phyloP scores from a whole-genome alignment of 805 yeast species.

The Yamadazyma laniorum region DNA sequence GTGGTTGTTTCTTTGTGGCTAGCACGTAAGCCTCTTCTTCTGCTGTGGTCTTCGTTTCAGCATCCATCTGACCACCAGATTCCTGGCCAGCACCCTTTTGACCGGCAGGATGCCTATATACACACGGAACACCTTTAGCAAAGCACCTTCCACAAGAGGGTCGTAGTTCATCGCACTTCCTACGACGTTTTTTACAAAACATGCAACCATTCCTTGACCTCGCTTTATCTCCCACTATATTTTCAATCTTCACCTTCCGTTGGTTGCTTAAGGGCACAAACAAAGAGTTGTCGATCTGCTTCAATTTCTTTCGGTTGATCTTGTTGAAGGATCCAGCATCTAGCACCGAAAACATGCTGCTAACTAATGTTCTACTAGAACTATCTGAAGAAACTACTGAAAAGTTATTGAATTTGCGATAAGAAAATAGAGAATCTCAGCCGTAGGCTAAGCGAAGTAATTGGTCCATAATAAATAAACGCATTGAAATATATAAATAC shows the following conservation, averaged over 20 bases:
- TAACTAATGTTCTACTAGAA: no score
- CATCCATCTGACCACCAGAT: not conserved
- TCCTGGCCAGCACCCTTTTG: not conserved
- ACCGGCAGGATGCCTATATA: not conserved
- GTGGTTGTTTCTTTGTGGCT: not conserved
- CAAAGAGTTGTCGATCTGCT: not conserved
- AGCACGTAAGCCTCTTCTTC: not conserved
- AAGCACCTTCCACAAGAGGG: constrained; percentile 20
- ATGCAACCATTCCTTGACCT: constrained; percentile 14
- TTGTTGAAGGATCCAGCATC: constrained; percentile 1
- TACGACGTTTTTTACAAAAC: constrained; percentile 15
- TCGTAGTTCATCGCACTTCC: constrained; percentile 21
- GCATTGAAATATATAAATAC: not conserved
- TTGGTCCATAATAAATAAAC: not conserved
- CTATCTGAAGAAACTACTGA: no score
- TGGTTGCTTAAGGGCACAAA: not conserved
- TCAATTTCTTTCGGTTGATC: not conserved
- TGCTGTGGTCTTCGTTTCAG: not conserved
- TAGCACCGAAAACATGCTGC: constrained; percentile 4
- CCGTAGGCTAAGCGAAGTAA: no score
- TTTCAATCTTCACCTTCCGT: constrained; percentile 1
- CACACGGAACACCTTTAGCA: constrained; percentile 14
- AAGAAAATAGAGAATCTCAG: not conserved
- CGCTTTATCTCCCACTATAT: constrained; percentile 4
- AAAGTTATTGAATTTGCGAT: no score